Conservation (phyloP, 805 yeast genomes). For the Candida maris region DNA sequence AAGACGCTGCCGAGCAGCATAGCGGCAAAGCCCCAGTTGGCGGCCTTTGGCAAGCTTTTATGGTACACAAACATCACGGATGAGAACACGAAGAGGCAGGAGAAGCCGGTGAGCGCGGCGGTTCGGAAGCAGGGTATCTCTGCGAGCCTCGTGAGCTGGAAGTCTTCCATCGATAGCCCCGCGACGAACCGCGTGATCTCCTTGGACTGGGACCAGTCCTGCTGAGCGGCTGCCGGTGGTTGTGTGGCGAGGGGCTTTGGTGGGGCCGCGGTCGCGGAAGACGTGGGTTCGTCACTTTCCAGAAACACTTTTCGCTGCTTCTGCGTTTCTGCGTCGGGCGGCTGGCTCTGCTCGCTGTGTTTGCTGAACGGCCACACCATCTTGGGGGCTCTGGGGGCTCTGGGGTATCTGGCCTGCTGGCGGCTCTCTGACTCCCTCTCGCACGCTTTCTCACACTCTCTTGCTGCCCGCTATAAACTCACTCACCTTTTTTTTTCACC, state of each 20-base stretch:
- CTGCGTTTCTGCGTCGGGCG: constrained; percentile 5
- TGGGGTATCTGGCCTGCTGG: background rate
- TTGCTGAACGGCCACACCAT: constrained; percentile 25
- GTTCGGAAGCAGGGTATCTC: constrained; percentile 77
- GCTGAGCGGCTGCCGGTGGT: background rate
- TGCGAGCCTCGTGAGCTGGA: constrained; percentile 46
- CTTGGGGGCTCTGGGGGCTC: too few species aligned
- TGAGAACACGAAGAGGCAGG: constrained; percentile 67
- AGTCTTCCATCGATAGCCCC: constrained; percentile 46
- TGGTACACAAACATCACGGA: constrained; percentile 64
- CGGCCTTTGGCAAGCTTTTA: constrained; percentile 56
- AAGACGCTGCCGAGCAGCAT: constrained; percentile 73
- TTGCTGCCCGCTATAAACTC: too few species aligned
- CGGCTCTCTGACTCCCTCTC: background rate
- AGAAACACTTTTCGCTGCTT: constrained; percentile 32
- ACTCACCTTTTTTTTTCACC: too few species aligned
- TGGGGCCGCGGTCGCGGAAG: constrained; percentile 24
- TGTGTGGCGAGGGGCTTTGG: constrained; percentile 1
- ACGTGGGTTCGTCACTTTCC: constrained; percentile 53
- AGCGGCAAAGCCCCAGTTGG: constrained; percentile 83
- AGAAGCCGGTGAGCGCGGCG: constrained; percentile 72
- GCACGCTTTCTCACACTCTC: background rate
- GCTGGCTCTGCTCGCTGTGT: constrained; percentile 3
- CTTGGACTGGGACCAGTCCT: constrained; percentile 16
- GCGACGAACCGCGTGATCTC: constrained; percentile 19